Base-by-base conservation (phyloP, 2,329 filamentous ascomycete genomes). In the Diplodia sapinea region DNA sequence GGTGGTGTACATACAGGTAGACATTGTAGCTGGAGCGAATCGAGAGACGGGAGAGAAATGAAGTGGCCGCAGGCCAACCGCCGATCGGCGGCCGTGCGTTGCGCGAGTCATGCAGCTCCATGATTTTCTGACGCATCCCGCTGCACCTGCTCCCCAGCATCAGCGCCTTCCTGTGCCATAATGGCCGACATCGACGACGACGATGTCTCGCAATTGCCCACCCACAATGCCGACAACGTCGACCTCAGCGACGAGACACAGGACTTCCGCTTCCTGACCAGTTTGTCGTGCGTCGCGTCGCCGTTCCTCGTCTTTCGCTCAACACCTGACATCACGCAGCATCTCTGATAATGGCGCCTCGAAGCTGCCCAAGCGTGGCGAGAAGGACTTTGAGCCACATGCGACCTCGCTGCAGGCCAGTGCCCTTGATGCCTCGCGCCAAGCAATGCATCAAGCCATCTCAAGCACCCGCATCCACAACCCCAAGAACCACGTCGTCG, bases 351-450 rank as follows among this genome's bases (percentile, higher is more conserved):
- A 69, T 57, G 71, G 73, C 64, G 68, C 70, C n/a, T 73, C 81
- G 82, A 87, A 88, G 72, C 86, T 94, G 12, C 93, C 96, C 43
- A 93, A 94, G 71, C 92, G 93, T 70, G 95, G 95, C 69, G 93
- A 96, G 78, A 99, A 99, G 79, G 95, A 99, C 81, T 99, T 97
- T 78, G 95, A 98, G 80, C 89, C 91, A 33, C 93, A 98, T 79
- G 91, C 92, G 57, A 98, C 95, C 2, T 86, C 87, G 38, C 88
- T 91, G 38, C 95, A 99, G 79, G 88, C 90, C 71, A 85, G 86
- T 67, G 87, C 90, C 9, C 88, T 99, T 63, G 90, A 93, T 74
- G 87, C 91, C 56, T 96, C 93, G 70, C 89, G 94, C 66, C 85
- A 86, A 72, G 94, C 94, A 23, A 95, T 99, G 91, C 91, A 96